These are phyloP conservation scores for Musa troglodytarum DNA, from an alignment of 176 grass and related monocot species.

Conservation along the genomic window DNA sequence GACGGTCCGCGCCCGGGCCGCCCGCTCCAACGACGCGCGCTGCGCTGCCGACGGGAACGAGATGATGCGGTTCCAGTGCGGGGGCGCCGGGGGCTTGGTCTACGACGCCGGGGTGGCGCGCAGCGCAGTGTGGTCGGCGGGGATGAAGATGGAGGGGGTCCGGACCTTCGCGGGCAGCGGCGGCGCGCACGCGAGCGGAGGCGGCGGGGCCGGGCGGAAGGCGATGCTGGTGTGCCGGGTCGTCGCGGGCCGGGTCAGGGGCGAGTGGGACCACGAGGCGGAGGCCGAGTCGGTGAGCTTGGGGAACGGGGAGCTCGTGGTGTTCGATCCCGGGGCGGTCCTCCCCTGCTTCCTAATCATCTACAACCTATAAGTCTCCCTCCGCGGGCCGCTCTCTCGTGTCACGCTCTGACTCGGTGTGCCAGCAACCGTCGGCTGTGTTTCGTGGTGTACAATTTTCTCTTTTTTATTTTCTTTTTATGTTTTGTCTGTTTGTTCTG, in stretches of 20 bases:
- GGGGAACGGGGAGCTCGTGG: constrained; percentile 61
- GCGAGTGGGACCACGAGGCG: background rate
- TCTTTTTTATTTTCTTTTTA: background rate
- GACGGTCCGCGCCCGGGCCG: constrained; percentile 38
- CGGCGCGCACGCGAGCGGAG: constrained; percentile 53
- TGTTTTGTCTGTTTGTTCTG: too few relatives aligned
- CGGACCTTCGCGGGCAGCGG: constrained; percentile 75
- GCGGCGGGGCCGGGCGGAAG: constrained; percentile 26
- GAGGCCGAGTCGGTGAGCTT: constrained; percentile 47
- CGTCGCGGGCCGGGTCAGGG: constrained; percentile 47
- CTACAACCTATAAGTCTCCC: constrained; percentile 48
- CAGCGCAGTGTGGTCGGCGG: constrained; percentile 12
- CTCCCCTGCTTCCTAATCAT: constrained; percentile 90
- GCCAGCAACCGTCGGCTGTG: too few relatives aligned
- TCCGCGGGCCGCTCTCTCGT: too few relatives aligned
- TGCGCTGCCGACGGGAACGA: constrained; percentile 23
- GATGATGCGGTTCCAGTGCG: constrained; percentile 54
- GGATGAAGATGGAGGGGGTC: constrained; percentile 24
- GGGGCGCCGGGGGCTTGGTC: background rate
- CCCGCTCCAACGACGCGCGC: constrained; percentile 17
- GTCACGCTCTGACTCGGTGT: too few relatives aligned
- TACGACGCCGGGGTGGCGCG: constrained; percentile 17
- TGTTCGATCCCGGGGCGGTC: constrained; percentile 63
- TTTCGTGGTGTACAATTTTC: background rate
- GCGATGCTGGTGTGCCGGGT: constrained; percentile 85